Evolutionary conservation across 139 green algal species (phyloP).

Genomic region (Picochlorum sp.): DNA sequence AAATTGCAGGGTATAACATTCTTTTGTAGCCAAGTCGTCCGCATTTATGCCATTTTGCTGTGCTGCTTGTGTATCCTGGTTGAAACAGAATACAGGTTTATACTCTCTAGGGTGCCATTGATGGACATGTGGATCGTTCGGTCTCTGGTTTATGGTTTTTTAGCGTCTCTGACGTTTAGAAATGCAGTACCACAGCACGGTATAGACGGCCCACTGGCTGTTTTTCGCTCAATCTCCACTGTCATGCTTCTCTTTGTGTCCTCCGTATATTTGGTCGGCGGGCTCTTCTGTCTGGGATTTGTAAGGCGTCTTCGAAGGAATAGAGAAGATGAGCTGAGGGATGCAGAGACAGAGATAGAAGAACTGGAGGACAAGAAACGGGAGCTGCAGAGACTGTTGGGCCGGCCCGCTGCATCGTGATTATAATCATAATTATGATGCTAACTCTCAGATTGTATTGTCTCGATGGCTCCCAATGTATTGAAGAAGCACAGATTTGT

Average conservation of each 20-base stretch:
- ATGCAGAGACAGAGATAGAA: conserved; percentile 6
- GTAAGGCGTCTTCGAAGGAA: neutral
- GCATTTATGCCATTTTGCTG: conserved; percentile 24
- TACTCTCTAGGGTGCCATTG: conserved; percentile 13
- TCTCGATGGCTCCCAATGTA: too few species aligned
- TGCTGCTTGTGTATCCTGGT: conserved; percentile 9
- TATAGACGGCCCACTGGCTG: conserved; percentile 11
- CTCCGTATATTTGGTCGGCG: conserved; percentile 11
- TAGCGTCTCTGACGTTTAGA: conserved; percentile 13
- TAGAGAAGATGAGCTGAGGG: neutral
- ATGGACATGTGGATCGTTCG: conserved; percentile 25
- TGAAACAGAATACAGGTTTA: conserved; percentile 23
- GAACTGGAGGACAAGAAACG: conserved; percentile 7
- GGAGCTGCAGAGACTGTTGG: conserved; percentile 13
- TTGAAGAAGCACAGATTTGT: too few species aligned
- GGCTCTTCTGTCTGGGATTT: conserved; percentile 13
- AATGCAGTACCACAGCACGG: conserved; percentile 11
- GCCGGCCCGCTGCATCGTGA: too few species aligned
- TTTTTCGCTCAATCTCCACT: conserved; percentile 14
- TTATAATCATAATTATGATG: too few species aligned
- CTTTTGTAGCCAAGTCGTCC: conserved; percentile 19
- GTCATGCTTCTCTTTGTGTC: conserved; percentile 2
- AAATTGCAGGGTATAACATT: too few species aligned
- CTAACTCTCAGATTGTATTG: too few species aligned
- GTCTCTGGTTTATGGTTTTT: conserved; percentile 12